Evolutionary conservation across 129 eudicot species (phyloP).

Genomic region (Daucus carota): DNA sequence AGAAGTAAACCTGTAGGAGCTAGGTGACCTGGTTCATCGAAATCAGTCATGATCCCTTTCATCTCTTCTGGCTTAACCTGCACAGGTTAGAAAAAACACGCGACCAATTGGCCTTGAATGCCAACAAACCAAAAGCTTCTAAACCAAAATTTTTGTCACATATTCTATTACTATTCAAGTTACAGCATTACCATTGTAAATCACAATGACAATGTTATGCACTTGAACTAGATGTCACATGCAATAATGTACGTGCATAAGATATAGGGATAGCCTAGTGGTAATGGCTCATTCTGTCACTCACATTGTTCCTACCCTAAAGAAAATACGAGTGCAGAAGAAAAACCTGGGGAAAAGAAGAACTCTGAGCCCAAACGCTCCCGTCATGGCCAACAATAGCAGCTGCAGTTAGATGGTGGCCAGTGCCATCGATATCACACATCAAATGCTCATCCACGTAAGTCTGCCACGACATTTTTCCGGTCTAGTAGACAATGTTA

Average conservation of each 20-base stretch:
- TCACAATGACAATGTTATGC: not conserved
- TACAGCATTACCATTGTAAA: not conserved
- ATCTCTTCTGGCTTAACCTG: slow-evolving; percentile 75
- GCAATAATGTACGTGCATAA: not conserved
- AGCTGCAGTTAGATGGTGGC: slow-evolving; percentile 45
- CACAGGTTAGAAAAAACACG: not conserved
- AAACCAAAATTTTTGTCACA: not conserved
- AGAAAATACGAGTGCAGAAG: not conserved
- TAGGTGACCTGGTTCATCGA: slow-evolving; percentile 72
- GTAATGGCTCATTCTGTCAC: not conserved
- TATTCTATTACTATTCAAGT: not conserved
- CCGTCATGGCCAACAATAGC: slow-evolving; percentile 70
- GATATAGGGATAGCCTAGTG: not conserved
- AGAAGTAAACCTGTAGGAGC: slow-evolving; percentile 91
- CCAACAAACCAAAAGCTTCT: not conserved
- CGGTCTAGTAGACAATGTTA: not conserved
- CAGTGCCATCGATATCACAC: slow-evolving; percentile 56
- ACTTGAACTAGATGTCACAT: not conserved
- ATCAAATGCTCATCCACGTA: slow-evolving; percentile 70
- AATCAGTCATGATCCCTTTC: slow-evolving; percentile 60
- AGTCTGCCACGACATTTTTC: slow-evolving; percentile 69
- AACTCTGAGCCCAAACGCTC: slow-evolving; percentile 66
- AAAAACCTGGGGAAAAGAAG: slow-evolving; percentile 49
- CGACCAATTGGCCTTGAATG: not conserved
- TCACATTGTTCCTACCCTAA: not conserved